Evolutionary conservation across 148 eudicot species (phyloP).

Genomic region (Vaccinium myrtillus): DNA sequence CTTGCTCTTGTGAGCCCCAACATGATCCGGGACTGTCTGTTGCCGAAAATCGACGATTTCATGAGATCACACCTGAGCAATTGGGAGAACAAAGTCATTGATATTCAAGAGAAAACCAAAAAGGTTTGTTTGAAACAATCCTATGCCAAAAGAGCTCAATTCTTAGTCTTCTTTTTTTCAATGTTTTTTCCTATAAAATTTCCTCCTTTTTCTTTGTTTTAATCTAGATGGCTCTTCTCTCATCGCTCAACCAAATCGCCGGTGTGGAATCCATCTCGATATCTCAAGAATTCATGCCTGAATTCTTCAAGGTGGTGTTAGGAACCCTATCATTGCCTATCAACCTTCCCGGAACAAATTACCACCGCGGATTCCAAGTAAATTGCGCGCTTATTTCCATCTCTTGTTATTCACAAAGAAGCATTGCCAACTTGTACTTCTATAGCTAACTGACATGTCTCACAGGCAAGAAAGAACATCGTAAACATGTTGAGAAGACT

Average conservation of each 20-base stretch:
- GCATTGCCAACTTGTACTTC: not conserved
- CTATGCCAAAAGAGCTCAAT: not conserved
- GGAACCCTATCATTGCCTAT: slow-evolving; percentile 90
- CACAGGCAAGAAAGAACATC: slow-evolving; percentile 82
- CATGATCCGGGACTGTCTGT: slow-evolving; percentile 65
- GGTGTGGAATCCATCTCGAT: slow-evolving; percentile 51
- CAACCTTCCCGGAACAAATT: slow-evolving; percentile 83
- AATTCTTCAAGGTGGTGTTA: slow-evolving; percentile 70
- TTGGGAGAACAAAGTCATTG: slow-evolving; percentile 66
- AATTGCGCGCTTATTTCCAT: not conserved
- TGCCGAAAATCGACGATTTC: slow-evolving; percentile 80
- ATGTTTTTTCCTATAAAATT: not conserved
- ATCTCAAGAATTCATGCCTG: slow-evolving; percentile 64
- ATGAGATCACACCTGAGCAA: slow-evolving; percentile 75
- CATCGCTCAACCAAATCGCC: slow-evolving; percentile 72
- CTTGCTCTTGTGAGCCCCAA: slow-evolving; percentile 73
- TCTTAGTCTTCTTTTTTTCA: not conserved
- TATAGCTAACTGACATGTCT: not conserved
- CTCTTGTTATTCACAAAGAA: not conserved
- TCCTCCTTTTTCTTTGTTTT: slow-evolving; percentile 5
- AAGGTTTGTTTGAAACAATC: slow-evolving; percentile 41
- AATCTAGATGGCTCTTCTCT: slow-evolving; percentile 79
- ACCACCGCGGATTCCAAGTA: slow-evolving; percentile 67
- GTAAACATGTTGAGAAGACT: slow-evolving; percentile 52
- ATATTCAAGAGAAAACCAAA: slow-evolving; percentile 84